Base-by-base conservation (phyloP, 371 early-diverging fungal genomes). In the Haplosporangium sp. region DNA sequence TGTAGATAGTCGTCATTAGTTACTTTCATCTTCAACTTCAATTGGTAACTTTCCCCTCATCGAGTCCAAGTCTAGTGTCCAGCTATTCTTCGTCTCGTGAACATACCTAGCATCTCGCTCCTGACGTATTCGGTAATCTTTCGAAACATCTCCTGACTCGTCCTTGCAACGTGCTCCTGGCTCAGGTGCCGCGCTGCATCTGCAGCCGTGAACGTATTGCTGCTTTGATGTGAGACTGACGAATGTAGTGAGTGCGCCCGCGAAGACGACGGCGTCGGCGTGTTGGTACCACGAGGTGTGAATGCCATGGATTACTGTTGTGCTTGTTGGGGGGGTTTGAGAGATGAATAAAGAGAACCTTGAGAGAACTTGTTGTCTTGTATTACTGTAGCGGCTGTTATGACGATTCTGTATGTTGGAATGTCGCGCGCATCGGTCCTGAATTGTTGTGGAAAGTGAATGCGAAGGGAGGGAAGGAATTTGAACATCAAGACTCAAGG, bases 61-160 rank as follows among this genome's bases (percentile, higher is more conserved):
- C 29, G 29, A 29, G 29, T 29, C 29, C 29, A 29, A 29, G 29
- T 29, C 29, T 4, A 29, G 29, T 4, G 29, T 29, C 29, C 29
- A 29, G 29, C 8, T 38, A 12, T 48, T 7, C n/a, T 16, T 50
- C 43, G 29, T 72, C 29, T 29, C 29, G 29, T 4, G 29, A 29
- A 4, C 4, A 29, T 83, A 87, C 90, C 81, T 66, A 85, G 69
- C 59, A 89, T 72, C 51, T 90, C 89, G 41, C 79, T 86, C 37
- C 82, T 85, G 47, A 89, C 84, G 64, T 90, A 90, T 18, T 87
- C 85, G 10, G 84, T 62, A 45, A 90, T 71, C 55, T 87, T 87
- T 7, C 75, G 82, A 66, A 87, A 87, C 65, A 87, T 87, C 20
- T 87, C 86, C 50, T 88, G 83, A 3, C 88, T 89, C 12, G 87